Percentiles rank a stretch among this genome's conserved stretches.
phyloP scores from a whole-genome alignment of 805 yeast species.

The Helenozyma rhizophorensis region DNA sequence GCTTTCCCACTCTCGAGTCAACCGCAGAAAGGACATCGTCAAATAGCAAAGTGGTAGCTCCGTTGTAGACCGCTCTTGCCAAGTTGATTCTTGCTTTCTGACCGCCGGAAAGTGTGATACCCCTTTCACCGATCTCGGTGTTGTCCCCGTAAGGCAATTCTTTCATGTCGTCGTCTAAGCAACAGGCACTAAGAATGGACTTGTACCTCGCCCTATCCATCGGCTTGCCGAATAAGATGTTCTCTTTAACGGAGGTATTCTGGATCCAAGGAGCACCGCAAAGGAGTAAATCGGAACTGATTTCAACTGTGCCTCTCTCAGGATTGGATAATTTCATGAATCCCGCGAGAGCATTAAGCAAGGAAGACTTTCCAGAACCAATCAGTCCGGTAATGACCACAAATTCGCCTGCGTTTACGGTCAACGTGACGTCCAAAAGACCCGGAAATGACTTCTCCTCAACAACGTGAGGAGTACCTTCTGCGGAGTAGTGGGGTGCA shows the following conservation, averaged over 20 bases:
- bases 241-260: slow-evolving; percentile 37
- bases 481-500: too few species aligned
- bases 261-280: slow-evolving; percentile 42
- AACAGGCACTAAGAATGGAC: slow-evolving; percentile 33
- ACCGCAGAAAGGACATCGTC: slow-evolving; percentile 45
- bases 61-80: slow-evolving; percentile 40
- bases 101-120: slow-evolving; percentile 42
- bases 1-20: slow-evolving; percentile 40
- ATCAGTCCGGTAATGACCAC: slow-evolving; percentile 40
- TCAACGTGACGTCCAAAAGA: slow-evolving; percentile 28
- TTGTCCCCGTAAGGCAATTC: slow-evolving; percentile 33
- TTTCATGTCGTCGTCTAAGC: slow-evolving; percentile 35
- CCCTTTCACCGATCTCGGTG: slow-evolving; percentile 44
- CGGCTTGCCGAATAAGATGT: slow-evolving; percentile 34
- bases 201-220: slow-evolving; percentile 27
- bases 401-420: slow-evolving; percentile 30
- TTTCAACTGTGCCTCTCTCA: slow-evolving; percentile 19
- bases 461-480: too few species aligned
- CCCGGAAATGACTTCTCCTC: slow-evolving; percentile 25
- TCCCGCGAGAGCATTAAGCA: slow-evolving; percentile 38
- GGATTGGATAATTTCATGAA: slow-evolving; percentile 32
- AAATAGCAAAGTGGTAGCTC: slow-evolving; percentile 29
- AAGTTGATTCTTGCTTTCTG: slow-evolving; percentile 43
- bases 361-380: slow-evolving; percentile 42
- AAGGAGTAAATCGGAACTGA: slow-evolving; percentile 28